Base-by-base conservation (phyloP, 75 land plant species). In the Pseudotsuga menziesii region DNA sequence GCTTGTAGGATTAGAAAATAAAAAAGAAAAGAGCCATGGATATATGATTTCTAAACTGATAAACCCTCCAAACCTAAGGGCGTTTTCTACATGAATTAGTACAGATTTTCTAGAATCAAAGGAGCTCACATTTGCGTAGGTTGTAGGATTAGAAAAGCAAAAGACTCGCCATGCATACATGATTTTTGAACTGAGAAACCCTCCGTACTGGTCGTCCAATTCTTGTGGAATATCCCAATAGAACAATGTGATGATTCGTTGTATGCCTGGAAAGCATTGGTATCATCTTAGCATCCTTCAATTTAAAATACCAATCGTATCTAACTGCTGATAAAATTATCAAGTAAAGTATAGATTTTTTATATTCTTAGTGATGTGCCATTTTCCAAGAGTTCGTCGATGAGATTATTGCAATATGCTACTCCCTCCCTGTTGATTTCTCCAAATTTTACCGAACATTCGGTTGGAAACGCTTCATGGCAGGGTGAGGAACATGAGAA, bases 131-230 rank as follows among this genome's bases (percentile, higher is more conserved):
- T 44, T 44, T 6, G 9, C 1, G 1, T 44, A 48, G 54, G 2
- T 48, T 48, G 54, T n/a, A 48, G 11, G 11, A 9, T 48, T n/a
- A 4, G 14, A 20, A 17, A 17, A 27, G 6, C n/a, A 25, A 19
- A 9, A 54, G 15, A 52, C n/a, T n/a, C 16, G 16, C 20, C 4
- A 5, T 5, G 35, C 85, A 58, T 86, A 89, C 91, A 80, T 74
- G 11, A 82, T 55, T 39, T 79, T 16, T 23, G 83, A 76, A 72
- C 86, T 84, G 20, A 89, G 79, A 88, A 88, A 86, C 2, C 73
- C 82, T 23, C 60, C 54, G 57, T 75, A 57, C 17, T 20, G n/a
- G 55, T 82, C 84, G 11, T 84, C 39, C 22, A 84, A 57, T n/a
- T 75, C 77, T 67, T 82, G 80, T 14, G 80, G 86, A 13, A 77